Base-by-base conservation (phyloP, 1,284 basidiomycete species). In the Leccinum pachyderme region DNA sequence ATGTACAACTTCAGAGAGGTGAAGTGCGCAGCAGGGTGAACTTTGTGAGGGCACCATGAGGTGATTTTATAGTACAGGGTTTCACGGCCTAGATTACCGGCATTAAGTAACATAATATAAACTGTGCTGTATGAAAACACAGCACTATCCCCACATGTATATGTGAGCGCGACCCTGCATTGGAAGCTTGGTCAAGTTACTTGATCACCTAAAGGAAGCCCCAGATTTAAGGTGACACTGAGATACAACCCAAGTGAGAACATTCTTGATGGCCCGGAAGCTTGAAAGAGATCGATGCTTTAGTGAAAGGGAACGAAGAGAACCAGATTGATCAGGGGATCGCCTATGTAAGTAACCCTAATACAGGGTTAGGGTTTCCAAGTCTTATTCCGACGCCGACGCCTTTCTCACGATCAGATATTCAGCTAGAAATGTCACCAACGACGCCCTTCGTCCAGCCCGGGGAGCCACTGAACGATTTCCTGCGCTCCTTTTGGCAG, bases 401-500 rank as follows among this genome's bases (percentile, higher is more conserved):
- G 2, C 32, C 35, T 64, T 44, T 69, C 65, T 55, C 66, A 70
- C 66, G 60, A 49, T 18, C 37, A 39, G 37, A 39, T 47, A 50
- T 52, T 48, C 45, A 47, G 41, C 24, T 28, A 52, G 56, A 41
- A 46, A 69, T 69, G 67, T 72, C 67, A 8, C 67, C 67, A 53
- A 67, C 70, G 27, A 75, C 74, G 52, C 80, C 80, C 15, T 82
- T 68, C 52, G 89, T 91, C 13, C 86, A 87, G 63, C 73, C 89
- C 11, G 89, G 89, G 44, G 86, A 91, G 62, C 84, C 84, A 22
- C 76, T 91, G 31, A 86, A 88, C 61, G 83, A 89, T 49, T 92
- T 92, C 65, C 74, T 92, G 52, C 81, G 83, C 50, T 81, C 83
- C 3, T 94, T 94, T 72, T 94, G 91, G 91, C 88, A 90, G 66